Conservation (phyloP, 164 flowering plant species). For the Nymphaea colorata region DNA sequence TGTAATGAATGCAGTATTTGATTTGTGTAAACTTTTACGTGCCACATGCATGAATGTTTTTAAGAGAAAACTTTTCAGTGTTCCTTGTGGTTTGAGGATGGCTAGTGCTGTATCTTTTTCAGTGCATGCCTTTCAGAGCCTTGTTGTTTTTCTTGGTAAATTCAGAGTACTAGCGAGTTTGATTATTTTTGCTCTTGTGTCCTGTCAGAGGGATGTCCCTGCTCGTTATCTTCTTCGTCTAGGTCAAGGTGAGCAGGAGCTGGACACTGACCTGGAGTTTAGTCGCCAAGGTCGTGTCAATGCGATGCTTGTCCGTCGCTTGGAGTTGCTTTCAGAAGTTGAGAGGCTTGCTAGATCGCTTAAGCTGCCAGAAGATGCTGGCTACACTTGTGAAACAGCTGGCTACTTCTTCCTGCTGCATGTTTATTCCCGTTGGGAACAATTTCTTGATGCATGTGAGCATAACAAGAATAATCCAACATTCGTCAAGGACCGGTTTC, state of each 20-base stretch:
- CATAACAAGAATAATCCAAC: slow-evolving; percentile 58
- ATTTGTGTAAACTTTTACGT: too few relatives aligned
- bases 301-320: slow-evolving; percentile 92
- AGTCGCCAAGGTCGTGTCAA: slow-evolving; percentile 98
- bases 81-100: too few relatives aligned
- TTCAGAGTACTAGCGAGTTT: too few relatives aligned
- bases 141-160: neutral
- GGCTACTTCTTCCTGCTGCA: slow-evolving; percentile 98
- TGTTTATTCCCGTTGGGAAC: slow-evolving; percentile 98
- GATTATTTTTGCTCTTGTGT: too few relatives aligned
- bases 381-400: slow-evolving; percentile 98
- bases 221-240: slow-evolving; percentile 98
- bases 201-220: slow-evolving; percentile 87
- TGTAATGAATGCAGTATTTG: too few relatives aligned
- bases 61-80: too few relatives aligned
- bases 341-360: slow-evolving; percentile 93
- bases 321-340: slow-evolving; percentile 87
- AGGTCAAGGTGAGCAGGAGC: slow-evolving; percentile 98
- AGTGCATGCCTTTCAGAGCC: neutral
- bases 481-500: slow-evolving; percentile 74
- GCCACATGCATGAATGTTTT: too few relatives aligned
- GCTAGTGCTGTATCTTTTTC: too few relatives aligned
- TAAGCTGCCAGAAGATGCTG: slow-evolving; percentile 91
- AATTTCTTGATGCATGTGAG: slow-evolving; percentile 72
- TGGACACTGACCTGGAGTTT: slow-evolving; percentile 96